These are phyloP conservation scores for Plasmodium berghei DNA, from an alignment of 169 alveolate genomes.

Conservation along the genomic window DNA sequence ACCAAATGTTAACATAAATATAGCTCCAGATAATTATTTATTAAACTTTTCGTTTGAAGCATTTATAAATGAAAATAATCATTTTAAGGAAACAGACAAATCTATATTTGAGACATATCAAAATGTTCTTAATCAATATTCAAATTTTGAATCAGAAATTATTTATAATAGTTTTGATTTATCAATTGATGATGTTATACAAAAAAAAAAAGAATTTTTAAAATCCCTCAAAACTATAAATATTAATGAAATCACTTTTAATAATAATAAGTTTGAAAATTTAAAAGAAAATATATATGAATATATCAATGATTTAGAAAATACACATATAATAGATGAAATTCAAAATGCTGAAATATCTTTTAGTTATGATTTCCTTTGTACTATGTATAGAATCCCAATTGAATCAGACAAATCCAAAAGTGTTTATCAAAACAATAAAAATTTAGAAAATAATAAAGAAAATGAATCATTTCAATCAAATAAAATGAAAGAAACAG, in stretches of 20 bases:
- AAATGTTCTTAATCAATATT: slow-evolving; percentile 25
- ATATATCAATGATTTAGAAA: slow-evolving; percentile 52
- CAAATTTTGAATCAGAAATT: slow-evolving; percentile 40
- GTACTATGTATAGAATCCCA: slow-evolving; percentile 61
- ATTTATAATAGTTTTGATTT: slow-evolving; percentile 45
- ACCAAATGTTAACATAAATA: slow-evolving; percentile 8
- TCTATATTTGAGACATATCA: slow-evolving; percentile 44
- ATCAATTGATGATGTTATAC: slow-evolving; percentile 39
- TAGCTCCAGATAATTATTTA: not conserved
- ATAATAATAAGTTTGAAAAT: slow-evolving; percentile 28
- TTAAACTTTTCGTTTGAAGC: slow-evolving; percentile 41
- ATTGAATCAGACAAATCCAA: not conserved
- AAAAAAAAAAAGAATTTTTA: slow-evolving; percentile 48
- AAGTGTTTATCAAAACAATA: not conserved
- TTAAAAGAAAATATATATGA: slow-evolving; percentile 23
- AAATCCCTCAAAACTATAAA: slow-evolving; percentile 48
- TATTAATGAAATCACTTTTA: slow-evolving; percentile 26
- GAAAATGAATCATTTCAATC: too few species aligned
- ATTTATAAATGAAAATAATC: slow-evolving; percentile 33
- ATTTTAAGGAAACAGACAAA: slow-evolving; percentile 23
- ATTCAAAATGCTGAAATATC: slow-evolving; percentile 9
- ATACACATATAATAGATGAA: slow-evolving; percentile 8
- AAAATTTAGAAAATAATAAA: too few species aligned
- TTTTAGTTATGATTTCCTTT: slow-evolving; percentile 32
- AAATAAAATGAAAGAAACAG: too few species aligned